These are phyloP conservation scores for Zalerion maritima DNA, from an alignment of 495 filamentous ascomycete genomes.

Conservation along the genomic window DNA sequence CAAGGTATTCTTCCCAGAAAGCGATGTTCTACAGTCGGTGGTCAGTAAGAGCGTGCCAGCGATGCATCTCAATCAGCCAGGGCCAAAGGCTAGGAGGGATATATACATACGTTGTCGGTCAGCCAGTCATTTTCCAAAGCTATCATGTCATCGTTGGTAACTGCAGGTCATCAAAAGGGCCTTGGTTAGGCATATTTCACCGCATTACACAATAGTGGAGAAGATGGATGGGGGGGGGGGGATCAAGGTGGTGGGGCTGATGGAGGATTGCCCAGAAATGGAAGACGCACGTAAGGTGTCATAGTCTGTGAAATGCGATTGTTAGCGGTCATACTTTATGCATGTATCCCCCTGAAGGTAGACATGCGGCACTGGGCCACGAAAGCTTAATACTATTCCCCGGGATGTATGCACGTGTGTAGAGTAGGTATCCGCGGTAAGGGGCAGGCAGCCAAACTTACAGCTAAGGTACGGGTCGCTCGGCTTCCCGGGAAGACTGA, in stretches of 20 bases:
- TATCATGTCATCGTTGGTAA: conserved; percentile 74
- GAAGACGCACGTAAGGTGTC: conserved; percentile 27
- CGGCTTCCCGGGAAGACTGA: too few species aligned
- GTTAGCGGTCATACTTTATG: too few species aligned
- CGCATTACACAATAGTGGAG: too few species aligned
- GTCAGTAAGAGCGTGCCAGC: conserved; percentile 11
- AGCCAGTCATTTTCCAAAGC: conserved; percentile 88
- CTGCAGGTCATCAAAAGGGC: conserved; percentile 31
- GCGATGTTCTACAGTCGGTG: conserved; percentile 51
- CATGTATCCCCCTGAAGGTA: too few species aligned
- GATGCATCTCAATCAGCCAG: conserved; percentile 6
- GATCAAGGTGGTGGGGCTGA: too few species aligned
- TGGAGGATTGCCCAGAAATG: not conserved
- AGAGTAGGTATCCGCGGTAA: too few species aligned
- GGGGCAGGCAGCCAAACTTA: too few species aligned
- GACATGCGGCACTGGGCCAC: too few species aligned
- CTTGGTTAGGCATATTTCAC: conserved; percentile 8
- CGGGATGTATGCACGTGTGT: too few species aligned
- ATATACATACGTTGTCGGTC: conserved; percentile 75
- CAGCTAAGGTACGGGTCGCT: too few species aligned
- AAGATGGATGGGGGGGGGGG: too few species aligned
- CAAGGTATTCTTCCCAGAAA: conserved; percentile 97
- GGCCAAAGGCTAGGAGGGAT: conserved; percentile 1
- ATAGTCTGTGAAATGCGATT: conserved; percentile 24
- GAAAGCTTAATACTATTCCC: too few species aligned